These are phyloP conservation scores for Wickerhamomyces sp. DNA, from an alignment of 1,139 yeast species.

Conservation along the genomic window DNA sequence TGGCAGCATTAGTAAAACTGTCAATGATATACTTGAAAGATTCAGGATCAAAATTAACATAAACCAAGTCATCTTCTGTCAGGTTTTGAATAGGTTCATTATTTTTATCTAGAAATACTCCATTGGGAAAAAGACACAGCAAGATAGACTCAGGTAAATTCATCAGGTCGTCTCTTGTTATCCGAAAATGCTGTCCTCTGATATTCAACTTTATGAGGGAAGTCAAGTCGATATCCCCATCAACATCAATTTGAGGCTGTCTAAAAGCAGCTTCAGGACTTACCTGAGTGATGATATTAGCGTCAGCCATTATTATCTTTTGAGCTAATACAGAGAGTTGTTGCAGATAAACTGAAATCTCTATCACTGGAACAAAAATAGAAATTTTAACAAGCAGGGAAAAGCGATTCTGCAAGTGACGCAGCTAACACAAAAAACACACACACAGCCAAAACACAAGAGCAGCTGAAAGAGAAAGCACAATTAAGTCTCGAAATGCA, in stretches of 20 bases:
- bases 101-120: slow-evolving; percentile 71
- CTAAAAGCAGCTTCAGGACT: slow-evolving; percentile 36
- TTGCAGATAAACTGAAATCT: too few species aligned
- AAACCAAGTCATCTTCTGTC: slow-evolving; percentile 72
- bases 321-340: too few species aligned
- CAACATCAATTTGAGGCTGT: slow-evolving; percentile 21
- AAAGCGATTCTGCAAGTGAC: too few species aligned
- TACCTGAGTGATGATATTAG: slow-evolving; percentile 59
- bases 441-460: too few species aligned
- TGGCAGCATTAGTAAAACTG: slow-evolving; percentile 33
- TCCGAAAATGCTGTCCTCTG: slow-evolving; percentile 59
- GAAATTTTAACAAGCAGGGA: too few species aligned
- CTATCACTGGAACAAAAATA: too few species aligned
- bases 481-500: too few species aligned
- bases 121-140: slow-evolving; percentile 84
- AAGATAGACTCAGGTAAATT: slow-evolving; percentile 87
- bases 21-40: slow-evolving; percentile 80
- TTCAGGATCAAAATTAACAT: slow-evolving; percentile 79
- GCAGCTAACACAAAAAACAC: too few species aligned
- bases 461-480: too few species aligned
- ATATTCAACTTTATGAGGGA: slow-evolving; percentile 62
- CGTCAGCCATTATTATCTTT: slow-evolving; percentile 22
- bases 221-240: slow-evolving; percentile 46
- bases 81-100: slow-evolving; percentile 75
- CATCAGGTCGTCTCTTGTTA: slow-evolving; percentile 85